These are phyloP conservation scores for Alternaria angustiovoidea DNA, from an alignment of 2,329 filamentous ascomycete species.

Conservation along the genomic window DNA sequence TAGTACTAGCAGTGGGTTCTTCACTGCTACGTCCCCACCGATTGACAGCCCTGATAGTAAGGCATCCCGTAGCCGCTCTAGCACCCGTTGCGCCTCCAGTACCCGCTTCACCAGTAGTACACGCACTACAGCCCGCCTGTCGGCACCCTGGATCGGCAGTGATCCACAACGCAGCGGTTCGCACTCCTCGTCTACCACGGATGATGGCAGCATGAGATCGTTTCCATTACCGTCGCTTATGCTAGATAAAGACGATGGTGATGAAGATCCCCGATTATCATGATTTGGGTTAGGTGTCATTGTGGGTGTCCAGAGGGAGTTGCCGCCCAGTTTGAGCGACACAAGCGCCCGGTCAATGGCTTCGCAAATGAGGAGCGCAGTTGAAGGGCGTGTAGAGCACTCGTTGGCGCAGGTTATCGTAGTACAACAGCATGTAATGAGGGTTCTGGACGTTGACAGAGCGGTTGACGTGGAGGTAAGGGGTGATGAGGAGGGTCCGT, in stretches of 20 bases:
- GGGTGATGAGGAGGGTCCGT: background rate
- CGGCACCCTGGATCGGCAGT: slow-evolving; percentile 9
- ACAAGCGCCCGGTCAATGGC: slow-evolving; percentile 9
- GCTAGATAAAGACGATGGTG: slow-evolving; percentile 2
- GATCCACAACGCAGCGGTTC: slow-evolving; percentile 12
- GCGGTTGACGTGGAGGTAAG: slow-evolving; percentile 3
- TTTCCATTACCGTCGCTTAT: background rate
- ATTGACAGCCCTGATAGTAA: slow-evolving; percentile 1
- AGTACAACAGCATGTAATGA: slow-evolving; percentile 7
- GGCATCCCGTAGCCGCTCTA: slow-evolving; percentile 5
- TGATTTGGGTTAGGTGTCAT: background rate
- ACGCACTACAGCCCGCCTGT: slow-evolving; percentile 11
- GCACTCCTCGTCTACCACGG: slow-evolving; percentile 6
- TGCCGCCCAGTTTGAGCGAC: slow-evolving; percentile 6
- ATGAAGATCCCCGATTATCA: slow-evolving; percentile 3
- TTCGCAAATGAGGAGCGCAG: slow-evolving; percentile 11
- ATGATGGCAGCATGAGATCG: slow-evolving; percentile 6
- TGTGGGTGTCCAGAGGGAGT: slow-evolving; percentile 3
- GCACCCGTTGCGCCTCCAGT: slow-evolving; percentile 8
- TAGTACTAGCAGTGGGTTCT: slow-evolving; percentile 6
- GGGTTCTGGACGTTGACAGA: slow-evolving; percentile 5
- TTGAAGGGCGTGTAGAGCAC: slow-evolving; percentile 9
- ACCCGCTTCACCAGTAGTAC: slow-evolving; percentile 11
- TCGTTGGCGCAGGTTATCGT: slow-evolving; percentile 6
- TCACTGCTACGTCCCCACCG: background rate